Base-by-base conservation (phyloP, 352 stramenopile genomes). In the Pythium brachiatum region DNA sequence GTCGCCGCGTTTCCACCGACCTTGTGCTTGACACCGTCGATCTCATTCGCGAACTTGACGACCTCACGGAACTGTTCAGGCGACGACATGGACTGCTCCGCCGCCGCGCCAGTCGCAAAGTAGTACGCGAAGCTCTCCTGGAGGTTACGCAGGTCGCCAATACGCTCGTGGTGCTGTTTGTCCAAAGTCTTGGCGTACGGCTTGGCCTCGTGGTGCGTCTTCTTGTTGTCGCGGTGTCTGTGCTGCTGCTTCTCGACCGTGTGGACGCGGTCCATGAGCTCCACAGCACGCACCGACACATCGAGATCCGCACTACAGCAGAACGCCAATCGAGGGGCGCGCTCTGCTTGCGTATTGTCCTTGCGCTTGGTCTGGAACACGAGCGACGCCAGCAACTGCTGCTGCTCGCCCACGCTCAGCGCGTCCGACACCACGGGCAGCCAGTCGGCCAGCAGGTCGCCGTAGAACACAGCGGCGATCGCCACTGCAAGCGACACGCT, bases 121-220 rank as follows among this genome's bases (percentile, higher is more conserved):
- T 94, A 94, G 60, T 84, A 92, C 29, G 78, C 80, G 61, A 94
- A 94, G 62, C 81, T 92, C 61, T 94, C 81, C 53, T 90, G 81
- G 3, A 94, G 64, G 6, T 86, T 70, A 5, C 71, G 60, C 2
- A 89, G 53, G 21, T 79, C 87, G 46, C 65, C 72, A 43, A 94
- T 92, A 8, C 83, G 83, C 60, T 92, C 85, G 62, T 92, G 83
- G 60, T 94, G 85, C 44, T 76, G 56, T 29, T 75, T 70, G 2
- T 21, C n/a, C 20, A 94, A 60, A 25, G 52, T 47, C 59, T 70
- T 70, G 16, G 15, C 36, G 27, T 68, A 66, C 32, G 50, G 31
- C 21, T 48, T 41, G 34, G 61, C 57, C 21, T 68, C 39, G 25
- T 57, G 62, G 7, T 53, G 64, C 41, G 73, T 79, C 52, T 78